Evolutionary conservation across 495 filamentous ascomycete genomes (phyloP).

Genomic region (Aspergillus campestris): DNA sequence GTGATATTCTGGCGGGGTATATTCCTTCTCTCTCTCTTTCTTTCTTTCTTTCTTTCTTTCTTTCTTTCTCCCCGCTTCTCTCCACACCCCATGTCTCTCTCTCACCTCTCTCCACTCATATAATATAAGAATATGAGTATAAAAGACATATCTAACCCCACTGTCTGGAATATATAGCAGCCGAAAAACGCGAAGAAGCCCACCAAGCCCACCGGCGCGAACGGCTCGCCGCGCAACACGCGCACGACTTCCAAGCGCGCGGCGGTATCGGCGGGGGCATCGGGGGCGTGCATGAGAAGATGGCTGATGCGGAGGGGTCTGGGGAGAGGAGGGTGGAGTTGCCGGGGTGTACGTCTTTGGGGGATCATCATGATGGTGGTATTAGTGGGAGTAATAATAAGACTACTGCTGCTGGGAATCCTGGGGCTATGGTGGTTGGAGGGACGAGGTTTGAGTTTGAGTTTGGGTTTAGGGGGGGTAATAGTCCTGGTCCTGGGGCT

Average conservation of each 20-base stretch:
- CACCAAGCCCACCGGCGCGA: background rate
- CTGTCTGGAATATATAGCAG: conserved; percentile 2
- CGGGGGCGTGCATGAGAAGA: conserved; percentile 16
- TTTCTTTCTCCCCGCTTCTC: background rate
- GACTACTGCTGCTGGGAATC: no score
- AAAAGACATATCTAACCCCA: conserved; percentile 27
- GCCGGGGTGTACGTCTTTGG: background rate
- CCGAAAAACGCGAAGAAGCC: conserved; percentile 13
- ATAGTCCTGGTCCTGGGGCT: no score
- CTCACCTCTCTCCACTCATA: background rate
- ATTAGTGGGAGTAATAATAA: no score
- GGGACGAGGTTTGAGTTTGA: no score
- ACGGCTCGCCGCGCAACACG: conserved; percentile 9
- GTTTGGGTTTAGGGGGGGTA: no score
- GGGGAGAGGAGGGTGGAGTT: conserved; percentile 13
- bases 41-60: background rate
- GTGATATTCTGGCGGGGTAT: conserved; percentile 29
- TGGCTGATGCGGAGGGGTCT: conserved; percentile 13
- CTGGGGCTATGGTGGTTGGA: no score
- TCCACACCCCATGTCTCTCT: no score
- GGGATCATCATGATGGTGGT: no score
- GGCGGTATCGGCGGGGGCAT: background rate
- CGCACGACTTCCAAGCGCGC: conserved; percentile 2
- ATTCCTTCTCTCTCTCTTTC: conserved; percentile 2
- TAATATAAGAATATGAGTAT: no score